A percentile compares a stretch with the other conserved stretches of the same genome.
Evolutionary conservation across 2,329 filamentous ascomycete genomes (phyloP).

Genomic region (Thelonectria discophora): DNA sequence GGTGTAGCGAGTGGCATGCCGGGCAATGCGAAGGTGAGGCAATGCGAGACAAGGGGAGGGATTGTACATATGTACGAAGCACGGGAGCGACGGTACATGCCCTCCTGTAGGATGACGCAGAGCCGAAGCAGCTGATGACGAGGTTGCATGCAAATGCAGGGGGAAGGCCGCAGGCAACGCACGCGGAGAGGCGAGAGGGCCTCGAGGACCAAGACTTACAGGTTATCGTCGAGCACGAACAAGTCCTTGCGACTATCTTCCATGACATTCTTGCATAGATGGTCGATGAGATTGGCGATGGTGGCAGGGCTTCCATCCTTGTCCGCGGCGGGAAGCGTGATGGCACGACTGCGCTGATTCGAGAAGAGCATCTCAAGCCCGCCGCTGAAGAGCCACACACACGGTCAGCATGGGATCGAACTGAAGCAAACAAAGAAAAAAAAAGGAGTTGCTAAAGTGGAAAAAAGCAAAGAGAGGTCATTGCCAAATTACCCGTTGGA

Average conservation of each 20-base stretch:
- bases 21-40: conserved; percentile 5
- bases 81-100: not conserved
- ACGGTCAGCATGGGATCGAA: conserved; percentile 32
- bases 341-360: conserved; percentile 76
- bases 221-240: conserved; percentile 85
- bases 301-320: conserved; percentile 69
- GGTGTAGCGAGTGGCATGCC: conserved; percentile 22
- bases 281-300: conserved; percentile 77
- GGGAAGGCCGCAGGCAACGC: not conserved
- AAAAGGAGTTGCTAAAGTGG: conserved; percentile 1
- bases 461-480: conserved; percentile 11
- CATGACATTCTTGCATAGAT: conserved; percentile 86
- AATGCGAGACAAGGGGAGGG: conserved; percentile 12
- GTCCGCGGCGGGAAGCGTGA: conserved; percentile 73
- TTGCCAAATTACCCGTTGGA: not conserved
- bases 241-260: conserved; percentile 85
- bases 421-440: not conserved
- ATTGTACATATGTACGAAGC: conserved; percentile 9
- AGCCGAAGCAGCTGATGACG: conserved; percentile 3
- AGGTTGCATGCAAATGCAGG: conserved; percentile 7
- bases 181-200: not conserved
- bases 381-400: conserved; percentile 64
- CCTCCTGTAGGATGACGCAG: not conserved
- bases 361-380: conserved; percentile 95
- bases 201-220: conserved; percentile 69